Base-by-base conservation (phyloP, 768 basidiomycete genomes). In the Terana coerulea region DNA sequence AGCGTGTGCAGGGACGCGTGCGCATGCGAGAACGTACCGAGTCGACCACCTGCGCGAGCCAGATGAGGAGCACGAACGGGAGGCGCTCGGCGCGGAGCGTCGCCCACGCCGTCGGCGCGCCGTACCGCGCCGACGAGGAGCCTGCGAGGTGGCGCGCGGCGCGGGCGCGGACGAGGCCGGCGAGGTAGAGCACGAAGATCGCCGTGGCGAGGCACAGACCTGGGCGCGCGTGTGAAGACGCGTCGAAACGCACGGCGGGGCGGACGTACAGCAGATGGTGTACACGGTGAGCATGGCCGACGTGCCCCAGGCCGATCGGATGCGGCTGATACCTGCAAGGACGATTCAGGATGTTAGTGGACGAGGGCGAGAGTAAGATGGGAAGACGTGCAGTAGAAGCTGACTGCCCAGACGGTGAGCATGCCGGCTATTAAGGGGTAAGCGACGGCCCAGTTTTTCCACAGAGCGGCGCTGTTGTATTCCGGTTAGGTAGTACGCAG, bases 331-430 rank as follows among this genome's bases (percentile, higher is more conserved):
- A 28, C 41, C 51, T 52, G 24, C 28, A 35, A 44, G 24, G 21
- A n/a, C n/a, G n/a, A n/a, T 21, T 17, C 12, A 14, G 33, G 11
- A 21, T 6, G 17, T 30, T 47, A 36, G 19, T 12, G 26, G 17
- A 33, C 21, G 11, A 36, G 17, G 12, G 14, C 17, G 31, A 5
- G 19, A 19, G 15, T 34, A 5, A 17, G 14, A 12, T 5, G 14
- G 3, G n/a, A 11, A 8, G 11, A 35, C 51, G 31, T 28, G 37
- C 51, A 29, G 31, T 30, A 45, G 29, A 36, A 15, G 17, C 11
- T 45, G 30, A 45, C 26, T 14, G 35, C 43, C 51, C 51, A 52
- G 3, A 52, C 21, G 3, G 31, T 33, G 9, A 52, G 15, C 34
- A 52, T 52, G 2, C 21, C 42, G 2, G 30, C 51, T 9, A 26